Base-by-base conservation (phyloP, 2,329 filamentous ascomycete genomes). In the Neofusicoccum umdonicola region DNA sequence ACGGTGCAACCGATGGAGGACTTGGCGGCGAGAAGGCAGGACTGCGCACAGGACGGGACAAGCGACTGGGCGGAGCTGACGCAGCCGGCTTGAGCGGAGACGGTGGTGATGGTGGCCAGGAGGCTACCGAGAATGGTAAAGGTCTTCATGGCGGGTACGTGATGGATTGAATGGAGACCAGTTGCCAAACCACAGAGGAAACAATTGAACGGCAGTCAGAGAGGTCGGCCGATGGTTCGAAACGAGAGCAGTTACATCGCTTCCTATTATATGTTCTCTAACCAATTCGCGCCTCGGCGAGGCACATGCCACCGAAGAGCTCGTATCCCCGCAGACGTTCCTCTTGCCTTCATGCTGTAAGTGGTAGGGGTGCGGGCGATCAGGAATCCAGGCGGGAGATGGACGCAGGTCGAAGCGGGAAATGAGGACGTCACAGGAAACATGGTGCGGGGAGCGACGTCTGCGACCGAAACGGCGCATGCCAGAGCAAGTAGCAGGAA, bases 11-110 rank as follows among this genome's bases (percentile, higher is more conserved):
- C 62, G 31, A 57, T 45, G 52, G 62, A 31, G 0, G 42, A 50
- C 22, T 64, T 54, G 19, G 62, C 62, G 4, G 62, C 35, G 17
- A 64, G 44, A 31, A 64, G 44, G 31, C 62, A 64, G 13, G 51
- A 58, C 44, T 64, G 62, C 15, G 41, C 62, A 27, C 62, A 64
- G 12, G 51, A 41, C 22, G 62, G 62, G 35, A 58, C 52, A 5
- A 64, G 62, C n/a, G 62, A 50, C 27, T 17, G 19, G 11, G 62
- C 62, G 12, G 62, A 64, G 22, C 41, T 48, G 62, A 64, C 50
- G 41, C 62, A 64, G 27, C 62, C 62, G 22, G 50, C 50, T 34
- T 64, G 62, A 17, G 62, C 62, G 19, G 41, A 57, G 41, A 54
- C 62, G 27, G 51, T 27, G 50, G 61, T 15, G 50, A 41, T 35